These are phyloP conservation scores for Wickerhamomyces ciferrii DNA, from an alignment of 805 yeast species.

Conservation along the genomic window DNA sequence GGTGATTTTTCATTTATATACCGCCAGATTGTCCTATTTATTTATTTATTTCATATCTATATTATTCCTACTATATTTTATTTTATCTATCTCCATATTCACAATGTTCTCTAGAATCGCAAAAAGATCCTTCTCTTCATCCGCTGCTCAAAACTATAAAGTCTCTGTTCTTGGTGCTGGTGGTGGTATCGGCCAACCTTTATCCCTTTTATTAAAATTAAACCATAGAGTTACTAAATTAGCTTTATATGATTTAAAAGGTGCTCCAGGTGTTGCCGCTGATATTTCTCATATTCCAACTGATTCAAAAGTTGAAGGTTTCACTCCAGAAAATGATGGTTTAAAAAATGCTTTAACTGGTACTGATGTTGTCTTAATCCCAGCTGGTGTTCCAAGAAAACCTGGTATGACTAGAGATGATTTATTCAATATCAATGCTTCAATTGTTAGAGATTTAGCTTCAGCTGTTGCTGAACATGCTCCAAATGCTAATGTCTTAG, in stretches of 20 bases:
- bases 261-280: constrained; percentile 97
- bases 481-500: constrained; percentile 78
- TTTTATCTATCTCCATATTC: neutral
- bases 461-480: constrained; percentile 74
- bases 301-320: constrained; percentile 83
- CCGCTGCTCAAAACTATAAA: constrained; percentile 65
- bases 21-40: no score
- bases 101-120: constrained; percentile 54
- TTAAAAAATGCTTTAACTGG: constrained; percentile 67
- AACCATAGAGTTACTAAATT: constrained; percentile 85
- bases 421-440: constrained; percentile 92
- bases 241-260: constrained; percentile 82
- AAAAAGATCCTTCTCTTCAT: constrained; percentile 61
- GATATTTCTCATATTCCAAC: constrained; percentile 94
- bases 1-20: neutral
- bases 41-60: no score
- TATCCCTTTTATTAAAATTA: constrained; percentile 77
- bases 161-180: constrained; percentile 80
- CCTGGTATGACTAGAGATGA: constrained; percentile 99
- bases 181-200: constrained; percentile 95
- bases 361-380: constrained; percentile 78
- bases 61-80: no score
- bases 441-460: constrained; percentile 91
- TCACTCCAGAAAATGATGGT: constrained; percentile 74
- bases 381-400: constrained; percentile 98